Conservation (phyloP, 208 protist genomes). For the Crithidia fasciculata region DNA sequence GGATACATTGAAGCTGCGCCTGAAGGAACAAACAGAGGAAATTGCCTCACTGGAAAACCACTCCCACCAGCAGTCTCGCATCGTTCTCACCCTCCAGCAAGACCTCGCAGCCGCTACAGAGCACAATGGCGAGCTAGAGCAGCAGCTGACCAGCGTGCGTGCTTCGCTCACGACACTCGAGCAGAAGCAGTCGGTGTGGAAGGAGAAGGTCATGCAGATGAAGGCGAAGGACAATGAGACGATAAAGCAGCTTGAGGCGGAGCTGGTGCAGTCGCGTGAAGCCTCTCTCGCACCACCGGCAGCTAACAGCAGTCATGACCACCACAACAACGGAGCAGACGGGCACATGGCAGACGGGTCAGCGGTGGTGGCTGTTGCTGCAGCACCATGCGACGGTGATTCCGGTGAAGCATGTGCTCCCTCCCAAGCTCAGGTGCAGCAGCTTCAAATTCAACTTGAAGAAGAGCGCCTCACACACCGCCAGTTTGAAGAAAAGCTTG, state of each 20-base stretch:
- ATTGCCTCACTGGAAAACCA: constrained; percentile 43
- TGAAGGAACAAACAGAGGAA: constrained; percentile 13
- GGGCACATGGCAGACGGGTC: too few species aligned
- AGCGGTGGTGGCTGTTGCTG: too few species aligned
- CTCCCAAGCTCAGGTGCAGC: background rate
- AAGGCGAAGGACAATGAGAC: constrained; percentile 51
- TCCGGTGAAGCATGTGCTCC: background rate
- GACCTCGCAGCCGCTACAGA: constrained; percentile 23
- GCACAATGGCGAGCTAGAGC: constrained; percentile 15
- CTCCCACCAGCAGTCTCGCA: constrained; percentile 25
- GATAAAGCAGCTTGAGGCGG: constrained; percentile 37
- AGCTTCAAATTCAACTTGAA: constrained; percentile 31
- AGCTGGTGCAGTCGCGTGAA: constrained; percentile 24
- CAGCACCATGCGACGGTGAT: too few species aligned
- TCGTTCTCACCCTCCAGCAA: constrained; percentile 23
- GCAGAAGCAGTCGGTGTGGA: constrained; percentile 45
- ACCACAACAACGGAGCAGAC: too few species aligned
- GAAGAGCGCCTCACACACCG: constrained; percentile 22
- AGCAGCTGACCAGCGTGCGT: constrained; percentile 19
- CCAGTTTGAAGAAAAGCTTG: constrained; percentile 34
- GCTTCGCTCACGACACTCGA: constrained; percentile 22
- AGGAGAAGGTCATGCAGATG: constrained; percentile 57
- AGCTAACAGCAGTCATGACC: too few species aligned
- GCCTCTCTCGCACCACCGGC: background rate
- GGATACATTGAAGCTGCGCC: constrained; percentile 11